Base-by-base conservation (phyloP, 2,329 filamentous ascomycete species). In the Mycosphaerella sp. region DNA sequence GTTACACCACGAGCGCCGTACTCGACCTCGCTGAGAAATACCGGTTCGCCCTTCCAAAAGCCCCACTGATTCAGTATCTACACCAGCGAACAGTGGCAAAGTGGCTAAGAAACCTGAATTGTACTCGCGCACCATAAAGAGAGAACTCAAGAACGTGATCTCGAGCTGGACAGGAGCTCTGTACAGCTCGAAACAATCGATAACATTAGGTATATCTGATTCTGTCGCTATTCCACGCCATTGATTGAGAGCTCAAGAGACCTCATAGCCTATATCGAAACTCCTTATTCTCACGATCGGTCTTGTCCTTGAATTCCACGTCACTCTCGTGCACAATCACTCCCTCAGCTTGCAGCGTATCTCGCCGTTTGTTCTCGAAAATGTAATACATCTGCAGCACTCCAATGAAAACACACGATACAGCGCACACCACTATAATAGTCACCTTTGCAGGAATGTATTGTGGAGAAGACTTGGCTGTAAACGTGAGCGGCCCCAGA, bases 321-420 rank as follows among this genome's bases (percentile, higher is more conserved):
- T 58, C 57, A n/a, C 42, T 36, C 41, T 53, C 27, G 39, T 53
- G 40, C 21, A n/a, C 17, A 12, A 21, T 53, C 7, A 48, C 34
- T 2, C 13, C 50, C 2, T 48, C 51, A n/a, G 34, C 27, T 13
- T 36, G 49, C 39, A 54, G 6, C 18, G 43, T 55, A 16, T 68
- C 66, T 28, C 68, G 61, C 16, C 61, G 55, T 51, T 52, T 62
- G 50, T 71, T 72, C 44, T 75, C 72, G 71, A 70, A 75, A 8
- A 67, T 61, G 57, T 80, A 81, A 64, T 79, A 79, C 6, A 70
- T 47, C 60, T 77, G 74, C 21, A 81, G 62, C 6, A 67, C 14
- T 4, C 75, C 66, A 0, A 76, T 74, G n/a, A 71, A 59, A 0
- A 68, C 56, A 0, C 66, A 65, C 1, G 68, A 61, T 8, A 61